These are phyloP conservation scores for Ganoderma lingzhi DNA, from an alignment of 1,284 basidiomycete genomes.

Conservation along the genomic window DNA sequence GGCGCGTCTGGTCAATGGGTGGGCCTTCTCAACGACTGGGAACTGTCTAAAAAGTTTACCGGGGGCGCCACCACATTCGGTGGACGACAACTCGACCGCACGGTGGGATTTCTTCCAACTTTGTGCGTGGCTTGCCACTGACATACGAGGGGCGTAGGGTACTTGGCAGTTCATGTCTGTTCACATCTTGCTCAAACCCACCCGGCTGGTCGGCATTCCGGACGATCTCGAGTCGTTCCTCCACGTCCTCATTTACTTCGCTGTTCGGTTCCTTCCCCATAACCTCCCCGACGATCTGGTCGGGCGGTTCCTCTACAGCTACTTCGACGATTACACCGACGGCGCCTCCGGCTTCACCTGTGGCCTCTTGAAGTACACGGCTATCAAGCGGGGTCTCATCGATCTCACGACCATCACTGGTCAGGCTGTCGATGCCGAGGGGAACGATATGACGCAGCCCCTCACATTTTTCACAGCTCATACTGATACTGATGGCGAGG, in stretches of 20 bases:
- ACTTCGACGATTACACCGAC: slow-evolving; percentile 18
- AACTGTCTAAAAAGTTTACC: slow-evolving; percentile 11
- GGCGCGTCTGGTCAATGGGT: neutral
- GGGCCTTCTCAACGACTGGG: slow-evolving; percentile 17
- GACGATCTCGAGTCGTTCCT: slow-evolving; percentile 27
- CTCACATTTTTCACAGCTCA: too few relatives aligned
- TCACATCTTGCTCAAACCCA: neutral
- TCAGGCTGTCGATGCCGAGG: too few relatives aligned
- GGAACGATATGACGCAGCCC: too few relatives aligned
- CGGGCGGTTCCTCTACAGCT: slow-evolving; percentile 10
- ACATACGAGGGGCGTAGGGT: too few relatives aligned
- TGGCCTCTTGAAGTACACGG: neutral
- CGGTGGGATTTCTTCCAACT: neutral
- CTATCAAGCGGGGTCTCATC: neutral
- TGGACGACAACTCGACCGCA: too few relatives aligned
- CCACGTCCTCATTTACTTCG: slow-evolving; percentile 22
- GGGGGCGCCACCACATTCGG: too few relatives aligned
- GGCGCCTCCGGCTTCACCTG: neutral
- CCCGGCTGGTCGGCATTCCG: neutral
- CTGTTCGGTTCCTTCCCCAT: slow-evolving; percentile 16
- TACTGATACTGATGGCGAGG: too few relatives aligned
- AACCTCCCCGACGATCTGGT: slow-evolving; percentile 9
- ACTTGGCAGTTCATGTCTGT: slow-evolving; percentile 27
- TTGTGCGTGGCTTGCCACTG: too few relatives aligned
- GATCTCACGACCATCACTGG: neutral